Conservation (phyloP, 2,329 filamentous ascomycete genomes). For the Allantophomopsis cytisporea region DNA sequence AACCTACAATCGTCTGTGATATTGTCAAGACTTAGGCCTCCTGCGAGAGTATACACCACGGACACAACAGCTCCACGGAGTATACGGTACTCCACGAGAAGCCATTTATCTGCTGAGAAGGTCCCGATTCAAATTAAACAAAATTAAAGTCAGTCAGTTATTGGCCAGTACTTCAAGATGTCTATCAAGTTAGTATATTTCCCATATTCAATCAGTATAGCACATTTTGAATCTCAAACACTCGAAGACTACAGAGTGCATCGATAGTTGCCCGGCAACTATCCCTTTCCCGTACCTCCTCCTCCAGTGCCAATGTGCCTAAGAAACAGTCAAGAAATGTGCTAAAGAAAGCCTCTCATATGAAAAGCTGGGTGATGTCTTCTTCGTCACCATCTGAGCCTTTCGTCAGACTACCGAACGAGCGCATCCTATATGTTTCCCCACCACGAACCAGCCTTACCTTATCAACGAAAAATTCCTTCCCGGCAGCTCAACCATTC, state of each 20-base stretch:
- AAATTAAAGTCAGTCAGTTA: too few relatives aligned
- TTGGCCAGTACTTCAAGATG: background rate
- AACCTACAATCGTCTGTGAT: too few relatives aligned
- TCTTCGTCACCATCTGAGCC: conserved; percentile 46
- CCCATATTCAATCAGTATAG: background rate
- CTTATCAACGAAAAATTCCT: conserved; percentile 48
- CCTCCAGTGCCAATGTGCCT: background rate
- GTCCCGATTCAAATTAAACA: too few relatives aligned
- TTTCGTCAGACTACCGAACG: conserved; percentile 75
- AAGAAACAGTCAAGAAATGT: conserved; percentile 1
- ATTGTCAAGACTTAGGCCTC: too few relatives aligned
- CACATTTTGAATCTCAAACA: background rate
- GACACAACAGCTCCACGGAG: too few relatives aligned
- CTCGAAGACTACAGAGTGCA: background rate
- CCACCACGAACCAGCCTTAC: conserved; percentile 67
- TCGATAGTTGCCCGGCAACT: background rate
- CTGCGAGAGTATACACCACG: too few relatives aligned
- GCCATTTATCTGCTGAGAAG: too few relatives aligned
- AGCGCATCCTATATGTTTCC: conserved; percentile 70
- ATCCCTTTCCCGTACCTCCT: background rate
- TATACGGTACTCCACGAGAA: too few relatives aligned
- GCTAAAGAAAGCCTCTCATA: conserved; percentile 10
- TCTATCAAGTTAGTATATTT: conserved; percentile 1
- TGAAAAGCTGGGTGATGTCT: conserved; percentile 80
- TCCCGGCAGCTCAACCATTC: conserved; percentile 48